Base-by-base conservation (phyloP, 345 rosid genomes). In the Salix exigua region DNA sequence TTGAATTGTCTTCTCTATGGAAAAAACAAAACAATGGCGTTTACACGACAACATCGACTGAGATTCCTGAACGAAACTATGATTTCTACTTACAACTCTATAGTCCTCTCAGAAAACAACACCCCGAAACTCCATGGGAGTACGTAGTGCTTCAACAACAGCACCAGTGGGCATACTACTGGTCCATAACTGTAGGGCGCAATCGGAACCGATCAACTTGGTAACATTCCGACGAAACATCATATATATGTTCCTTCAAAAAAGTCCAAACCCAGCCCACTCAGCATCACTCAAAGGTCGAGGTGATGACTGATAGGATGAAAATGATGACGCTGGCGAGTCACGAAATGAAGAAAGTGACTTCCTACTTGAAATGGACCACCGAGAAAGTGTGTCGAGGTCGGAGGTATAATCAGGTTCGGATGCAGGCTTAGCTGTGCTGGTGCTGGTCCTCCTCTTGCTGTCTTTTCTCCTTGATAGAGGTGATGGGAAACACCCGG, bases 401-500 rank as follows among this genome's bases (percentile, higher is more conserved):
- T 90, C 93, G 7, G 86, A 87, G 33, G 71, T 60, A 23, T 83
- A 85, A 11, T 83, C 89, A 7, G 66, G 70, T 58, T 84, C 88
- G 11, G 80, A 44, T 63, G 44, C 64, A 25, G 81, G 73, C 35
- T 81, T 70, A 4, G 82, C 33, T 61, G 78, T 80, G 3, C 35
- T 63, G 50, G 70, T 53, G 26, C 13, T 51, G 26, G 60, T 68
- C 78, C 79, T 58, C 66, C 58, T 82, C 77, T 85, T 90, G 73
- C 81, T 81, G 23, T 78, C 86, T 75, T 80, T 92, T 63, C 83
- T 78, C 76, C 69, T 83, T 38, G 85, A 73, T 30, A 80, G 72
- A 2, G 94, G 91, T 3, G 88, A 61, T 0, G 97, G 94, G 73
- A 95, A 91, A 83, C 99, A 95, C 7, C 97, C 99, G 2, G 86